These are phyloP conservation scores for Boletus eberwhitei DNA, from an alignment of 768 basidiomycete species.

Conservation along the genomic window DNA sequence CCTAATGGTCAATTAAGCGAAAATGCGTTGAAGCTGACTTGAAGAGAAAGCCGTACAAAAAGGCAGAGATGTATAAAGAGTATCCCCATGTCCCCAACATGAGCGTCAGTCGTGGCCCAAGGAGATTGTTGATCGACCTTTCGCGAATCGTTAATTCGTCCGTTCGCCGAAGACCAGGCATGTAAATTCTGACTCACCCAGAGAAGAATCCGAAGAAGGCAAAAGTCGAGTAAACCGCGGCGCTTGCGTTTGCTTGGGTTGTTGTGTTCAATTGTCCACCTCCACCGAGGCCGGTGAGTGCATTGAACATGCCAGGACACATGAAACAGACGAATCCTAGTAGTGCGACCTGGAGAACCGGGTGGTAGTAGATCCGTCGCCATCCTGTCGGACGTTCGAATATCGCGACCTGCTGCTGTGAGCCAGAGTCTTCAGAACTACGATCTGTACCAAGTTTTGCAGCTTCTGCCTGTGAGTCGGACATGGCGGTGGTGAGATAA, in stretches of 20 bases:
- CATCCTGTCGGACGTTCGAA: constrained; percentile 50
- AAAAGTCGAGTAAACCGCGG: constrained; percentile 63
- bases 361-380: constrained; percentile 55
- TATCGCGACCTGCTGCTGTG: constrained; percentile 21
- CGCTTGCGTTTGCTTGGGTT: constrained; percentile 66
- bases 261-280: constrained; percentile 68
- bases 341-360: constrained; percentile 41
- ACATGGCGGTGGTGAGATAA: constrained; percentile 14
- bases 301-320: constrained; percentile 71
- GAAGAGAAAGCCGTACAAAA: constrained; percentile 34
- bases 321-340: constrained; percentile 65
- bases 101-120: constrained; percentile 50
- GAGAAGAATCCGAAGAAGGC: constrained; percentile 63
- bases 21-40: neutral
- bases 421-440: constrained; percentile 21
- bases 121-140: constrained; percentile 72
- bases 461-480: constrained; percentile 13
- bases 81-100: constrained; percentile 52
- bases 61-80: constrained; percentile 45
- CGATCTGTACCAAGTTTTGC: constrained; percentile 18
- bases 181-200: constrained; percentile 50
- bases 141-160: neutral
- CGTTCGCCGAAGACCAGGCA: neutral
- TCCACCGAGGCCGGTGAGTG: constrained; percentile 74
- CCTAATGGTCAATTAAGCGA: constrained; percentile 34